phyloP scores from a whole-genome alignment of 1,284 basidiomycete genomes.

The Leccinum huronense region DNA sequence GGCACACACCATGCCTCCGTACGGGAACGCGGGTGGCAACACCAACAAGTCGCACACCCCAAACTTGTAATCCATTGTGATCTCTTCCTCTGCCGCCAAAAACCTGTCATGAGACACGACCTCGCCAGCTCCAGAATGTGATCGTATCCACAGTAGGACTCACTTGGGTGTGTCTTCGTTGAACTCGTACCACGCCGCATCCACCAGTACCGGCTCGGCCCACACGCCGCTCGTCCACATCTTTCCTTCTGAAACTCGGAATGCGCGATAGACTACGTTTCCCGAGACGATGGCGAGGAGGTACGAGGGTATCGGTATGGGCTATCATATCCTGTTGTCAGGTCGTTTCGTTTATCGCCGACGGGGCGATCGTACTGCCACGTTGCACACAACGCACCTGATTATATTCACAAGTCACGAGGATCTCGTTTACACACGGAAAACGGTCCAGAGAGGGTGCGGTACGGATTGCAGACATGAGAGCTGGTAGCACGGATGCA shows the following conservation, averaged over 20 bases:
- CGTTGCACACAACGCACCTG: conserved; percentile 49
- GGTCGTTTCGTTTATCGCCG: not conserved
- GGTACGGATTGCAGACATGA: conserved; percentile 83
- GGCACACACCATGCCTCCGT: conserved; percentile 1
- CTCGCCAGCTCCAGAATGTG: not conserved
- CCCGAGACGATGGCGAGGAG: conserved; percentile 86
- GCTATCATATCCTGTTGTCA: conserved; percentile 36
- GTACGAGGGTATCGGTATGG: conserved; percentile 82
- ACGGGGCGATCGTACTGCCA: not conserved
- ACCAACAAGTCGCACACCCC: conserved; percentile 91
- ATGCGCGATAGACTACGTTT: conserved; percentile 73
- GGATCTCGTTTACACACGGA: conserved; percentile 62
- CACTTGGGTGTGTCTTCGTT: conserved; percentile 78
- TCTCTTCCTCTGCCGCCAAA: conserved; percentile 61
- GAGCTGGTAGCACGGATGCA: conserved; percentile 73
- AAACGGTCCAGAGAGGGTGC: conserved; percentile 69
- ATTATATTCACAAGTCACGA: conserved; percentile 62
- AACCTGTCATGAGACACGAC: conserved; percentile 47
- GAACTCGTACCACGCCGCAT: conserved; percentile 86
- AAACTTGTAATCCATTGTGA: conserved; percentile 79
- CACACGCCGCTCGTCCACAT: conserved; percentile 83
- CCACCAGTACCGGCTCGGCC: conserved; percentile 84
- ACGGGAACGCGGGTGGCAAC: conserved; percentile 36
- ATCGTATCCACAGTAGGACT: not conserved
- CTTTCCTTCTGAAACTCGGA: conserved; percentile 59